phyloP scores from a whole-genome alignment of 2,329 filamentous ascomycete genomes.

The Fusarium virguliforme region DNA sequence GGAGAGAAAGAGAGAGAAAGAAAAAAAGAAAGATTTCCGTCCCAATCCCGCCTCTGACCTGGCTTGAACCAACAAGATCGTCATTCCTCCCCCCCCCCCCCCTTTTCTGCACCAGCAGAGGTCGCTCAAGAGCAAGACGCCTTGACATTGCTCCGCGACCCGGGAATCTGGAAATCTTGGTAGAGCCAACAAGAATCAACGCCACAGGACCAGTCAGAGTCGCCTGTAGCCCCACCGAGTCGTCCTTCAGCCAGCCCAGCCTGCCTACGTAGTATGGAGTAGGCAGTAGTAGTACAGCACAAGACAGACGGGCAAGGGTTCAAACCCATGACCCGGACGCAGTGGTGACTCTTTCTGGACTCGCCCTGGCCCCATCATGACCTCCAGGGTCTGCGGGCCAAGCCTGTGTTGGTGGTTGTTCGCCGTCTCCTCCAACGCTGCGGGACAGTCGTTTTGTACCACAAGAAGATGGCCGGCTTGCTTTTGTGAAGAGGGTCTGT shows the following conservation, averaged over 20 bases:
- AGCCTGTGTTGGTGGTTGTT: constrained; percentile 16
- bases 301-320: background rate
- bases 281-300: constrained; percentile 1
- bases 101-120: constrained; percentile 34
- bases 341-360: constrained; percentile 20
- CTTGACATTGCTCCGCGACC: constrained; percentile 29
- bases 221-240: constrained; percentile 19
- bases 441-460: constrained; percentile 15
- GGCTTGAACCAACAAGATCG: background rate
- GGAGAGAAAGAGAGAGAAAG: constrained; percentile 9
- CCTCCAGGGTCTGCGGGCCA: constrained; percentile 31
- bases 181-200: constrained; percentile 32
- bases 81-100: background rate
- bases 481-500: constrained; percentile 21
- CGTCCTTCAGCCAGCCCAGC: constrained; percentile 2
- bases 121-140: constrained; percentile 25
- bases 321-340: constrained; percentile 16
- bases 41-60: constrained; percentile 2
- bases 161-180: constrained; percentile 35
- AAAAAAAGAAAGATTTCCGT: background rate
- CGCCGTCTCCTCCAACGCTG: background rate
- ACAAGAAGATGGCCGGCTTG: constrained; percentile 24
- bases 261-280: background rate
- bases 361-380: constrained; percentile 20
- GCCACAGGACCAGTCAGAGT: constrained; percentile 28